Percentiles rank a stretch among this genome's conserved stretches.
phyloP scores from a whole-genome alignment of 106 monocot species.

The Xerophyta viscosa region DNA sequence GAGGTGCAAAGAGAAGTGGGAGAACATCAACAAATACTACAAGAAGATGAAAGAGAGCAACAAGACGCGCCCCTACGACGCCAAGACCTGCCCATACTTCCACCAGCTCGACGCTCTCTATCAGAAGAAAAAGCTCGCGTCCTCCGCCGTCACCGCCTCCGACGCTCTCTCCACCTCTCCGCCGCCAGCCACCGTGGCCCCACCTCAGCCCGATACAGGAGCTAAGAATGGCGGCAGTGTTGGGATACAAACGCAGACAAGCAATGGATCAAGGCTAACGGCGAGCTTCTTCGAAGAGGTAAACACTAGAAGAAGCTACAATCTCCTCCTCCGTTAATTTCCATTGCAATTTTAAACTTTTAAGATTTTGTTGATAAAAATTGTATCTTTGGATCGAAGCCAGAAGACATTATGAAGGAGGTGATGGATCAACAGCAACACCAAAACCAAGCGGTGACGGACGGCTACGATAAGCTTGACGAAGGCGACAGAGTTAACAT shows the following conservation, averaged over 20 bases:
- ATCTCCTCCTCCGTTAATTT: too few species aligned
- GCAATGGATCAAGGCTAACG: slow-evolving; percentile 30
- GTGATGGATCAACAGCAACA: slow-evolving; percentile 22
- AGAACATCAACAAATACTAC: slow-evolving; percentile 96
- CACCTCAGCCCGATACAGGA: not conserved
- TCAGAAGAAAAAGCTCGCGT: slow-evolving; percentile 27
- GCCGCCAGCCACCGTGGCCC: slow-evolving; percentile 7
- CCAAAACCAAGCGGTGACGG: slow-evolving; percentile 2
- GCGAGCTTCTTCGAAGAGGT: slow-evolving; percentile 39
- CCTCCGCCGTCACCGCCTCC: not conserved
- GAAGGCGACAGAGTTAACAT: slow-evolving; percentile 22
- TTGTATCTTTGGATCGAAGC: slow-evolving; percentile 41
- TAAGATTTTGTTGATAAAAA: not conserved
- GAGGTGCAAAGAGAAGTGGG: slow-evolving; percentile 95
- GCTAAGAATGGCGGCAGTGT: not conserved
- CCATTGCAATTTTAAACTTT: too few species aligned
- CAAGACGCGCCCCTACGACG: slow-evolving; percentile 71
- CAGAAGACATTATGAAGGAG: slow-evolving; percentile 68
- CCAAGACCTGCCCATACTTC: slow-evolving; percentile 91
- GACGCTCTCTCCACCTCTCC: too few species aligned
- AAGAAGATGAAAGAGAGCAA: slow-evolving; percentile 93
- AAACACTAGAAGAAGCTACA: too few species aligned
- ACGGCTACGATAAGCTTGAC: slow-evolving; percentile 17
- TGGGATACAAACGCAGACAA: slow-evolving; percentile 10
- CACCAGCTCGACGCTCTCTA: slow-evolving; percentile 79